Conservation (phyloP, 1,139 yeast species). For the Protomyces macrosporus region DNA sequence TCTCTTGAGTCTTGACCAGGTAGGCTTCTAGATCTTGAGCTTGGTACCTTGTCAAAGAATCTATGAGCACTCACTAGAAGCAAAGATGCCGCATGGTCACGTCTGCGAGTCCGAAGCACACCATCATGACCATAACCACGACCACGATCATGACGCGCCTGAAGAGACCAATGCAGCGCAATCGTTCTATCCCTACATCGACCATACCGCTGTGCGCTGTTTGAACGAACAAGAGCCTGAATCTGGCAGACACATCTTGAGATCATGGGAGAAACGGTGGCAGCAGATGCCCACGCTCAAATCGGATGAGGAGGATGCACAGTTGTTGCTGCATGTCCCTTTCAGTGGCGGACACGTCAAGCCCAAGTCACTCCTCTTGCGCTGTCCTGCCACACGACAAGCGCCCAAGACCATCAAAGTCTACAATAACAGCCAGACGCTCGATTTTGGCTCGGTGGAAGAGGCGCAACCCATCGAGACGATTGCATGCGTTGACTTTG, state of each 20-base stretch:
- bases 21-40: no score
- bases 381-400: conserved; percentile 56
- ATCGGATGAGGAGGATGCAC: conserved; percentile 78
- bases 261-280: conserved; percentile 50
- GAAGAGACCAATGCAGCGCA: conserved; percentile 68
- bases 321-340: conserved; percentile 59
- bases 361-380: conserved; percentile 62
- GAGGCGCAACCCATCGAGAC: conserved; percentile 50
- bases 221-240: conserved; percentile 57
- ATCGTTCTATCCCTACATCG: conserved; percentile 58
- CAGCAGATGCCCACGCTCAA: conserved; percentile 44
- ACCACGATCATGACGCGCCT: conserved; percentile 53
- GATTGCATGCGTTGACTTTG: conserved; percentile 58
- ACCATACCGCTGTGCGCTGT: conserved; percentile 56
- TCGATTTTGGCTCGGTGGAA: conserved; percentile 65
- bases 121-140: conserved; percentile 38
- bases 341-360: conserved; percentile 66
- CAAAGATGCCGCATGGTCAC: conserved; percentile 20
- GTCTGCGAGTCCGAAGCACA: conserved; percentile 18
- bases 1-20: no score
- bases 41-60: no score
- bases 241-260: conserved; percentile 45
- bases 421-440: conserved; percentile 61
- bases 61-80: no score
- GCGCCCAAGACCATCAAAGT: conserved; percentile 69